Conservation (phyloP, 441 rosid species). For the Populus hybrid region DNA sequence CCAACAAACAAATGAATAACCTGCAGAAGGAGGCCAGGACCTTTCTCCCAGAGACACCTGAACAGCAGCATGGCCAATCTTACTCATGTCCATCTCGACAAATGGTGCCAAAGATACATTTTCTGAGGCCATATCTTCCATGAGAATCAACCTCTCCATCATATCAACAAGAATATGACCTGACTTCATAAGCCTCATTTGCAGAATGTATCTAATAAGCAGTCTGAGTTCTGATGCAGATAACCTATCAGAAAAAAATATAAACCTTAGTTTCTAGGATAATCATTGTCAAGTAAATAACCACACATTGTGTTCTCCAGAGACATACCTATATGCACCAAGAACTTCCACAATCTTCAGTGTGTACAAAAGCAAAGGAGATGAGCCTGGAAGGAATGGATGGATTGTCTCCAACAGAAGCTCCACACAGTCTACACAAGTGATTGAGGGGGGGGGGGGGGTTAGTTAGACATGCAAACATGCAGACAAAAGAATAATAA, state of each 20-base stretch:
- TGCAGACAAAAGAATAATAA: neutral
- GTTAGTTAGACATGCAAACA: too few species aligned
- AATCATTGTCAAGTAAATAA: conserved; percentile 16
- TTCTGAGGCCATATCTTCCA: conserved; percentile 77
- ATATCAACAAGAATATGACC: conserved; percentile 81
- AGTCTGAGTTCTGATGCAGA: conserved; percentile 89
- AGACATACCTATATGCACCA: conserved; percentile 88
- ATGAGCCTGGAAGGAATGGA: conserved; percentile 86
- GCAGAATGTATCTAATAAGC: conserved; percentile 84
- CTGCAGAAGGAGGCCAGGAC: too few species aligned
- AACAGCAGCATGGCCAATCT: conserved; percentile 88
- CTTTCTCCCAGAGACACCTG: too few species aligned
- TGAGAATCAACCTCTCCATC: conserved; percentile 85
- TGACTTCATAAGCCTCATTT: conserved; percentile 77
- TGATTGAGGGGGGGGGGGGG: neutral
- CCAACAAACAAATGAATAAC: too few species aligned
- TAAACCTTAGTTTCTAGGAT: conserved; percentile 26
- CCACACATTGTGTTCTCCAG: conserved; percentile 9
- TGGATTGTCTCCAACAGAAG: conserved; percentile 88
- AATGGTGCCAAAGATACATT: conserved; percentile 84
- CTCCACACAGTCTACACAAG: conserved; percentile 83
- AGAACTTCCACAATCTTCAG: conserved; percentile 96
- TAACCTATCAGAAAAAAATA: conserved; percentile 68
- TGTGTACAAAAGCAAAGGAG: conserved; percentile 78
- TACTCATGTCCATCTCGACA: conserved; percentile 93